phyloP scores from a whole-genome alignment of 306 rosid genomes.

The Glycyrrhiza uralensis region DNA sequence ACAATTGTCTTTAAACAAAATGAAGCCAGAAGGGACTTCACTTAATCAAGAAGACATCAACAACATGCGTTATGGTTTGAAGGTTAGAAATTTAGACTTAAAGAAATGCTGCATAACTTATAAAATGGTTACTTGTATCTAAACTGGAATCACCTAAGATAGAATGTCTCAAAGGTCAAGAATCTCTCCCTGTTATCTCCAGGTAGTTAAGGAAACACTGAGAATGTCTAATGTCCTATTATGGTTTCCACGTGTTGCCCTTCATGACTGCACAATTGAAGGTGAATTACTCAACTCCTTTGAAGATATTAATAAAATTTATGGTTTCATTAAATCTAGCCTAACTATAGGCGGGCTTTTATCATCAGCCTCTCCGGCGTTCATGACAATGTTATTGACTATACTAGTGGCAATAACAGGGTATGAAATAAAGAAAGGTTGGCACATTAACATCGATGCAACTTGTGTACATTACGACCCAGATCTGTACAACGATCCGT shows the following conservation, averaged over 20 bases:
- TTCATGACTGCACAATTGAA: constrained; percentile 55
- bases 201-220: constrained; percentile 76
- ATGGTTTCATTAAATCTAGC: neutral
- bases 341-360: neutral
- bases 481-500: constrained; percentile 52
- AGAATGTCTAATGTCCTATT: constrained; percentile 67
- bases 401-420: constrained; percentile 36
- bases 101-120: neutral
- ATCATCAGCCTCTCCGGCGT: neutral
- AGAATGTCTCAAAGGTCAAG: neutral
- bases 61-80: constrained; percentile 54
- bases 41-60: constrained; percentile 55
- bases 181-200: constrained; percentile 20
- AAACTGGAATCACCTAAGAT: neutral
- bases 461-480: constrained; percentile 65
- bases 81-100: constrained; percentile 37
- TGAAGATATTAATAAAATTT: neutral
- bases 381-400: neutral
- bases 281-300: constrained; percentile 35
- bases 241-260: constrained; percentile 79
- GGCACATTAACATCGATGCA: constrained; percentile 73
- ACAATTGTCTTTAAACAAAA: constrained; percentile 49
- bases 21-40: constrained; percentile 47
- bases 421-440: constrained; percentile 60
- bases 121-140: constrained; percentile 3